phyloP scores from a whole-genome alignment of 106 monocot species.

The Triglochin maritima region DNA sequence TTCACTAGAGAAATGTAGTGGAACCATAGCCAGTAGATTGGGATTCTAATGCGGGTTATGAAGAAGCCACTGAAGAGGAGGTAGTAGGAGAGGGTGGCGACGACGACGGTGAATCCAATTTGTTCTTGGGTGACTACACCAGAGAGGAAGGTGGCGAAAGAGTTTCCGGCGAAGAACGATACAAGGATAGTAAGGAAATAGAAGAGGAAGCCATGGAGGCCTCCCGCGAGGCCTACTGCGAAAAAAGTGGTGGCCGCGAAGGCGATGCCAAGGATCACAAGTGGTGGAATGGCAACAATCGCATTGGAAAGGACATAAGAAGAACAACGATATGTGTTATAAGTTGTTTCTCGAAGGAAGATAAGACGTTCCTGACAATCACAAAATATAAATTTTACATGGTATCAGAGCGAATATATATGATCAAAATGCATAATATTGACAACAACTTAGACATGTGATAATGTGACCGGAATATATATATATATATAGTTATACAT shows the following conservation, averaged over 20 bases:
- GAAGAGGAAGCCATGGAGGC: constrained; percentile 55
- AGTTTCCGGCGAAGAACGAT: constrained; percentile 76
- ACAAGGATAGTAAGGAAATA: constrained; percentile 63
- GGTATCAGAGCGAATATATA: no score
- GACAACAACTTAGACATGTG: no score
- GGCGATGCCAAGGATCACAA: constrained; percentile 48
- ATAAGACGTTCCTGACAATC: constrained; percentile 48
- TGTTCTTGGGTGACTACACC: constrained; percentile 60
- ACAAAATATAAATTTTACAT: no score
- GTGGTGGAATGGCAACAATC: constrained; percentile 60
- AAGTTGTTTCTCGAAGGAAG: constrained; percentile 81
- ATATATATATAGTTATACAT: constrained; percentile 62
- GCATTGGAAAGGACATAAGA: constrained; percentile 84
- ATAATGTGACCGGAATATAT: no score
- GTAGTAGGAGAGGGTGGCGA: constrained; percentile 48
- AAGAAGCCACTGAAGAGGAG: constrained; percentile 88
- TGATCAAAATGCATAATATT: no score
- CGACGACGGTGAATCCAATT: constrained; percentile 51
- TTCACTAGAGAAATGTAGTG: constrained; percentile 83
- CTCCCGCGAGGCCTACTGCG: constrained; percentile 70
- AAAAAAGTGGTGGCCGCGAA: constrained; percentile 78
- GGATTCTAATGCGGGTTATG: constrained; percentile 56
- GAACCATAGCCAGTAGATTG: constrained; percentile 82
- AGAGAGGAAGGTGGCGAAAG: constrained; percentile 87
- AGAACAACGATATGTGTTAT: constrained; percentile 90